Conservation (phyloP, 768 basidiomycete species). For the Multifurca ochricompacta region DNA sequence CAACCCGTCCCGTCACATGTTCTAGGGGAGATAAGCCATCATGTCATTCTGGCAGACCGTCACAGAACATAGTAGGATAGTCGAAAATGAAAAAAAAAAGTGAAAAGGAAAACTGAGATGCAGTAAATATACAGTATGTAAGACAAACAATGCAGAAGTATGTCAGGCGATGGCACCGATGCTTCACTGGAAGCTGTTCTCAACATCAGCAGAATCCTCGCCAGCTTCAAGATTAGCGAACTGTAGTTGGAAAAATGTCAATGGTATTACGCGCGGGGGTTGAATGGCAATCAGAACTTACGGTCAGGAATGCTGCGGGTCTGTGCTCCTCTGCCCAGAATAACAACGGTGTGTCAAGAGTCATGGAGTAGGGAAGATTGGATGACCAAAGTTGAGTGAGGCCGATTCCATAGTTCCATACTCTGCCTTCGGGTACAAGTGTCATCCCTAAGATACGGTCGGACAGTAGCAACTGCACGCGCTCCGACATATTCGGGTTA, state of each 20-base stretch:
- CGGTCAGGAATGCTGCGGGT: conserved; percentile 88
- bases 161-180: conserved; percentile 15
- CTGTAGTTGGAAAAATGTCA: conserved; percentile 31
- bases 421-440: conserved; percentile 84
- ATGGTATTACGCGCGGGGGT: conserved; percentile 7
- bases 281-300: conserved; percentile 33
- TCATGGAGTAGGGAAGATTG: conserved; percentile 72
- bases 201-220: conserved; percentile 92
- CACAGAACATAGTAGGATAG: background rate
- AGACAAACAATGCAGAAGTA: background rate
- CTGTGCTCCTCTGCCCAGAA: conserved; percentile 98
- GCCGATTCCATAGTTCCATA: conserved; percentile 97
- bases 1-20: no score
- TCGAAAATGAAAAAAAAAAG: background rate
- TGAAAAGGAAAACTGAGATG: conserved; percentile 5
- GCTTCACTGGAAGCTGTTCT: conserved; percentile 82
- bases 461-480: conserved; percentile 86
- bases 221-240: conserved; percentile 87
- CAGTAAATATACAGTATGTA: conserved; percentile 10
- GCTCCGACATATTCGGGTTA: conserved; percentile 98
- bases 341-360: conserved; percentile 82
- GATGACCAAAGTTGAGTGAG: conserved; percentile 88
- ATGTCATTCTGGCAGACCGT: background rate
- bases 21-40: no score
- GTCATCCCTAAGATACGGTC: conserved; percentile 97